Evolutionary conservation across 2,329 filamentous ascomycete genomes (phyloP).

Genomic region (Ophiostoma pallidulum): DNA sequence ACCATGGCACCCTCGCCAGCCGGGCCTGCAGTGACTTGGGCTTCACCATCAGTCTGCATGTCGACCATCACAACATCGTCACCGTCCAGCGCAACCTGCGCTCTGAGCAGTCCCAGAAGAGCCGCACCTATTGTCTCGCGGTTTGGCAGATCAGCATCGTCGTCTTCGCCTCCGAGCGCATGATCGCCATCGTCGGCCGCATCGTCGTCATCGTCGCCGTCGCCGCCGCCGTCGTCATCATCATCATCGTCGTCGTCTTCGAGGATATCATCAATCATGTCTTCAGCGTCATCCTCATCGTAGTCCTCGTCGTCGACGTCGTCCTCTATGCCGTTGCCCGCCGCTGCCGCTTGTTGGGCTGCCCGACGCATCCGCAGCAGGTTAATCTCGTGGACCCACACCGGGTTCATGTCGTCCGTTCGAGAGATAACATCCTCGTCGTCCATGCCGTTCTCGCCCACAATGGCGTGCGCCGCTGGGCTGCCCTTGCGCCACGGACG

Average conservation of each 20-base stretch:
- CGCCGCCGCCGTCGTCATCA: slow-evolving; percentile 26
- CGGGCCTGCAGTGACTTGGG: no score
- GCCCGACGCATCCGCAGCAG: slow-evolving; percentile 23
- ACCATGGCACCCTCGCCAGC: slow-evolving; percentile 31
- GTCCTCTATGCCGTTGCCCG: slow-evolving; percentile 26
- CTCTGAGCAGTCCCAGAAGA: background rate
- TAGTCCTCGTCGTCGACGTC: slow-evolving; percentile 47
- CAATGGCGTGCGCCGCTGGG: slow-evolving; percentile 65
- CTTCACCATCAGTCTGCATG: slow-evolving; percentile 37
- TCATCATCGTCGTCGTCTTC: slow-evolving; percentile 22
- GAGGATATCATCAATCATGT: slow-evolving; percentile 18
- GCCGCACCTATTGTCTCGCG: background rate
- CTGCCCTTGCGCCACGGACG: slow-evolving; percentile 83
- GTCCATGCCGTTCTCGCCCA: slow-evolving; percentile 70
- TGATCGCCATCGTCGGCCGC: no score
- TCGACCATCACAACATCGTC: slow-evolving; percentile 53
- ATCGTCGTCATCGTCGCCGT: slow-evolving; percentile 20
- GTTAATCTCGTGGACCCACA: slow-evolving; percentile 30
- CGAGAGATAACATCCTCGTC: slow-evolving; percentile 62
- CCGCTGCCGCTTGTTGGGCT: slow-evolving; percentile 21
- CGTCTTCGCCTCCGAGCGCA: no score
- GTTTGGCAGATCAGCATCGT: background rate
- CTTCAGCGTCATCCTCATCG: slow-evolving; percentile 31
- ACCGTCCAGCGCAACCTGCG: background rate
- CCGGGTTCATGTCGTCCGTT: slow-evolving; percentile 26